Conservation (phyloP, 169 alveolate genomes). For the Plasmodium berghei region DNA sequence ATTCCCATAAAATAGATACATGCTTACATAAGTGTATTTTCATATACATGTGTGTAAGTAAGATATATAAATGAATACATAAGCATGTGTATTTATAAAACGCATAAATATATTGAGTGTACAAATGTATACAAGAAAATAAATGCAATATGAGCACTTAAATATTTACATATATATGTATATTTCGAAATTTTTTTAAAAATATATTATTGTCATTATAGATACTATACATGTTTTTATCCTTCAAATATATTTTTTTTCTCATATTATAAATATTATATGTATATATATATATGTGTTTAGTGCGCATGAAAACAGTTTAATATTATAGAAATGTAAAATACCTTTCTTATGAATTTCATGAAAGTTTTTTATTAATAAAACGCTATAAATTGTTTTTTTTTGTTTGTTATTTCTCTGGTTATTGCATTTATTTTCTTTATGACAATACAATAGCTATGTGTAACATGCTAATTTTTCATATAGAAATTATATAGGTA, state of each 20-base stretch:
- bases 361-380: neutral
- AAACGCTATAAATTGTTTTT: neutral
- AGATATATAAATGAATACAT: neutral
- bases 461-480: too few species aligned
- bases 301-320: too few species aligned
- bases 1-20: conserved; percentile 1
- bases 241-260: too few species aligned
- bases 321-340: too few species aligned
- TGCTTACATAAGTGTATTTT: neutral
- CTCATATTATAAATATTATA: too few species aligned
- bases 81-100: neutral
- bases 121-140: neutral
- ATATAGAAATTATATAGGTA: too few species aligned
- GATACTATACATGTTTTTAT: too few species aligned
- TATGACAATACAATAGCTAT: too few species aligned
- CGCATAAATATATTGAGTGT: too few species aligned
- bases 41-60: neutral
- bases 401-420: neutral
- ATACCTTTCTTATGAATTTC: neutral
- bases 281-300: too few species aligned
- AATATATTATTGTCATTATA: too few species aligned
- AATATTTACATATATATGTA: neutral
- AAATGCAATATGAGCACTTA: neutral
- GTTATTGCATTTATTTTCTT: neutral
- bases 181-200: neutral